A percentile compares a stretch with the other conserved stretches of the same genome.
These are phyloP conservation scores for Geotrichum ghanense DNA, from an alignment of 805 yeast species.

Conservation along the genomic window DNA sequence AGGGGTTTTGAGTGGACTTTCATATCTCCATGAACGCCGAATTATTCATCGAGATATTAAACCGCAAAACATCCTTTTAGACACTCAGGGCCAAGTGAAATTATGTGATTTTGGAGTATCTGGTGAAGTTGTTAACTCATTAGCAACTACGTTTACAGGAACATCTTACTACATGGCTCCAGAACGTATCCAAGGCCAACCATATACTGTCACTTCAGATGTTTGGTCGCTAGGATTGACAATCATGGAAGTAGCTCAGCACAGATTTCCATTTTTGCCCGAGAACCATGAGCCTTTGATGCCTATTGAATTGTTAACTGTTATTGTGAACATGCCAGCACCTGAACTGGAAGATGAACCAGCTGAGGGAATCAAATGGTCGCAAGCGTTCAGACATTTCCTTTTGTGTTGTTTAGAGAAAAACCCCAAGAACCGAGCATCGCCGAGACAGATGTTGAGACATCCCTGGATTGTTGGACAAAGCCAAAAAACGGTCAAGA, in stretches of 20 bases:
- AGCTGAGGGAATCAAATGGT: slow-evolving; percentile 66
- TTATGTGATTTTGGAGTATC: slow-evolving; percentile 96
- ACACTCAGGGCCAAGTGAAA: slow-evolving; percentile 69
- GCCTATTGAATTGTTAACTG: slow-evolving; percentile 78
- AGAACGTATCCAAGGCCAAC: slow-evolving; percentile 90
- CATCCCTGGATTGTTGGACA: slow-evolving; percentile 93
- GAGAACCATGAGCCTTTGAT: slow-evolving; percentile 40
- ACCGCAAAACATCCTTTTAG: slow-evolving; percentile 84
- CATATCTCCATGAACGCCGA: slow-evolving; percentile 76
- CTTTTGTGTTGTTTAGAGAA: slow-evolving; percentile 71
- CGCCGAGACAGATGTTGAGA: slow-evolving; percentile 83
- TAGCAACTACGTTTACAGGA: slow-evolving; percentile 95
- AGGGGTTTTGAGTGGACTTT: slow-evolving; percentile 70
- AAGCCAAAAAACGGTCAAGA: slow-evolving; percentile 56
- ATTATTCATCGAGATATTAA: slow-evolving; percentile 94
- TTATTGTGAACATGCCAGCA: slow-evolving; percentile 65
- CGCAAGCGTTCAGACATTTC: slow-evolving; percentile 71
- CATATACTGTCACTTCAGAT: slow-evolving; percentile 89
- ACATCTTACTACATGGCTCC: slow-evolving; percentile 99
- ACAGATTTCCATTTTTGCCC: slow-evolving; percentile 70
- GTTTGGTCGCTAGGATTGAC: slow-evolving; percentile 96
- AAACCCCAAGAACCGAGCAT: slow-evolving; percentile 69
- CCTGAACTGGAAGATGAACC: slow-evolving; percentile 76
- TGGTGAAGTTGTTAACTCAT: slow-evolving; percentile 90
- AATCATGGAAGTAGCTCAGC: slow-evolving; percentile 82